Base-by-base conservation (phyloP, 2,329 filamentous ascomycete genomes). In the Microdochium trichocladiopsis region DNA sequence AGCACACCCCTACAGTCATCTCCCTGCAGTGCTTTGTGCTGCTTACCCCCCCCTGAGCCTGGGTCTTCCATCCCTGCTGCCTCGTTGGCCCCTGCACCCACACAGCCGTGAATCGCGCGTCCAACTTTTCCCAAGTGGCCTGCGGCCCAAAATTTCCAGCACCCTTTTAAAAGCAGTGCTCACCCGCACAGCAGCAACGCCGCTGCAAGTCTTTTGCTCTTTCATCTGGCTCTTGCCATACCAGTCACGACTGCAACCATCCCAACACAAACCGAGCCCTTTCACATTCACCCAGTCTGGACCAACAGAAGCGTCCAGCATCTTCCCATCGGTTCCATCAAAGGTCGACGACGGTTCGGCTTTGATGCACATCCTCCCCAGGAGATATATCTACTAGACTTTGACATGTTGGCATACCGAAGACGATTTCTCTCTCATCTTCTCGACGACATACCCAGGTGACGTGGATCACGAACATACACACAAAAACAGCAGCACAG, bases 401-500 rank as follows among this genome's bases (percentile, higher is more conserved):
- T 70, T 74, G 72, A 73, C 71, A 82, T 82, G 79, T 82, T 78
- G 68, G 73, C 74, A 70, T 71, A 72, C 75, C 72, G 72, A 76
- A 75, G 70, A 75, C 71, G 71, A 64, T 71, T 69, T 68, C 73
- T 71, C 68, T 77, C 74, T 69, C 75, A 73, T 75, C 76, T 74
- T 74, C 75, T 76, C 77, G 76, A 80, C 72, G 74, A 77, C 73
- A 80, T 78, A 79, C 76, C 77, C 74, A 79, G 79, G 78, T 82
- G 79, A 82, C 77, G 47, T 28, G 69, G 71, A 72, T 67, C 66
- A 72, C 61, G 54, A 54, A 55, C 51, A 52, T 45, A 36, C 25
- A 49, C 28, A 16, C 49, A 56, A 21, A 51, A 51, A 18, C 23
- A n/a, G n/a, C n/a, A n/a, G n/a, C n/a, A n/a, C n/a, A n/a, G n/a